Evolutionary conservation across 1,284 basidiomycete species (phyloP).

Genomic region (Boletus mariae): DNA sequence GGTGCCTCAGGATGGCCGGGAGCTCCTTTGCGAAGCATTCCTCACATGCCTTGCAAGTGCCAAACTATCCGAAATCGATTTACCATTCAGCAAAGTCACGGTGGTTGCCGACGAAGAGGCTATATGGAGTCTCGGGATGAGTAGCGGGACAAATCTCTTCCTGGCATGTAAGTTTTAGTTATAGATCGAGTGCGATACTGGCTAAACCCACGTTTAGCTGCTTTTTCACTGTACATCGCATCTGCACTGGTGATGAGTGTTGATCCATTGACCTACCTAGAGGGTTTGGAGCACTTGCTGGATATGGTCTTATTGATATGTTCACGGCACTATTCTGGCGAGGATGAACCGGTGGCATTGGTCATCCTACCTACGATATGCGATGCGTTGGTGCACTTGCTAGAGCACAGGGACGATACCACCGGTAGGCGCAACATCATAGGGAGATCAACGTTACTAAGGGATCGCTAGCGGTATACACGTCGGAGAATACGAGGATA

Average conservation of each 20-base stretch:
- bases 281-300: slow-evolving; percentile 54
- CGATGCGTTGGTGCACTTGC: slow-evolving; percentile 41
- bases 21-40: slow-evolving; percentile 22
- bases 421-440: slow-evolving; percentile 32
- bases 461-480: slow-evolving; percentile 12
- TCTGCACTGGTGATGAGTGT: slow-evolving; percentile 19
- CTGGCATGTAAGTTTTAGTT: slow-evolving; percentile 22
- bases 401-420: slow-evolving; percentile 26
- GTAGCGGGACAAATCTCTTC: slow-evolving; percentile 14
- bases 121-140: slow-evolving; percentile 27
- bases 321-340: slow-evolving; percentile 38
- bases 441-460: not conserved
- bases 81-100: slow-evolving; percentile 4
- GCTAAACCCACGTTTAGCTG: slow-evolving; percentile 36
- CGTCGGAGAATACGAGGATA: slow-evolving; percentile 50
- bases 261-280: slow-evolving; percentile 41
- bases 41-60: slow-evolving; percentile 25
- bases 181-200: not conserved
- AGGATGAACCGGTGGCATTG: slow-evolving; percentile 48
- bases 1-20: not conserved
- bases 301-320: slow-evolving; percentile 48
- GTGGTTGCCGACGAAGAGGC: slow-evolving; percentile 14
- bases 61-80: slow-evolving; percentile 10
- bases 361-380: slow-evolving; percentile 49
- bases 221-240: slow-evolving; percentile 48